Conservation (phyloP, 306 rosid genomes). For the Rosa persica region DNA sequence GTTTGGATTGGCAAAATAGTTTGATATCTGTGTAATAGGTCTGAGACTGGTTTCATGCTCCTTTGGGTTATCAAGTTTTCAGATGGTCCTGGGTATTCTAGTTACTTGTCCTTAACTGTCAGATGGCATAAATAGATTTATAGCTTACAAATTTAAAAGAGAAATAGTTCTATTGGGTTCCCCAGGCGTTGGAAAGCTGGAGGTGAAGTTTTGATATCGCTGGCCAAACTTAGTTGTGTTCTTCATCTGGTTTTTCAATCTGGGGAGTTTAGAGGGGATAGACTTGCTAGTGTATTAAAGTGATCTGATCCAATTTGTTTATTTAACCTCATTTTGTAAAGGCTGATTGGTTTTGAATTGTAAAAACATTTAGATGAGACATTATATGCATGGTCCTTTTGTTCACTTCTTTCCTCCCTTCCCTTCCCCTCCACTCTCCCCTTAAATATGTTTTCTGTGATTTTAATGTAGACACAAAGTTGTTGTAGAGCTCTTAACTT, state of each 20-base stretch:
- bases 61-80: constrained; percentile 1
- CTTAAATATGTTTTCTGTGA: neutral
- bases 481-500: constrained; percentile 10
- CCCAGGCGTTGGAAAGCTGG: neutral
- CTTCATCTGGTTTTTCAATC: neutral
- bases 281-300: neutral
- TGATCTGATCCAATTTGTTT: neutral
- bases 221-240: neutral
- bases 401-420: neutral
- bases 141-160: neutral
- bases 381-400: neutral
- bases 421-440: neutral
- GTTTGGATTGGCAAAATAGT: neutral
- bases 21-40: constrained; percentile 1
- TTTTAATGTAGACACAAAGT: neutral
- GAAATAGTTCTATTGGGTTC: neutral
- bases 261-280: neutral
- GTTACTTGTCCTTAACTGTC: neutral
- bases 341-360: neutral
- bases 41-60: neutral
- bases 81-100: neutral
- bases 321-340: neutral
- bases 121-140: neutral
- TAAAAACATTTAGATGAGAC: neutral
- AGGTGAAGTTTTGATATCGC: neutral